Evolutionary conservation across 441 rosid species (phyloP), one percentile per base, ranked within the genome.

Genomic region (Hura crepitans): DNA sequence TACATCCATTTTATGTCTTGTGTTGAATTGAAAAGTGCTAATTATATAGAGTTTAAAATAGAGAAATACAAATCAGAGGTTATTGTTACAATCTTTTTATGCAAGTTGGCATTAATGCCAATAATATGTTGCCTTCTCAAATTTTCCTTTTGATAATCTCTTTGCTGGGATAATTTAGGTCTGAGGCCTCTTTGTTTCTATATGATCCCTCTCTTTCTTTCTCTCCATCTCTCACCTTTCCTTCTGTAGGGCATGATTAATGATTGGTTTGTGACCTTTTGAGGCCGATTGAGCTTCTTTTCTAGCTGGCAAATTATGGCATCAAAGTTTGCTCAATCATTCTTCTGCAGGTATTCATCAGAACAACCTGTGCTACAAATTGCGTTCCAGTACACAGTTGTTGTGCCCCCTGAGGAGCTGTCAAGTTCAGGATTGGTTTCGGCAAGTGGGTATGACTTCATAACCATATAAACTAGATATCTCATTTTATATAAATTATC

Each of bases 331-430:
- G 31, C 59, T 49, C 51, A 25, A 70, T n/a, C n/a, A n/a, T n/a
- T n/a, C 39, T 59, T 76, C 75, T 81, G 62, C 90, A 95, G 98
- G 71, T 88, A 89, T 78, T 61, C 90, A 27, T 82, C 92, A 46
- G 97, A 92, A 74, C 96, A 86, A 75, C 99, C 98, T 6, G 86
- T 86, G 53, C 73, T 95, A 74, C 99, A 95, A 80, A 90, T 92
- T 73, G 99, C 97, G 47, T 95, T 95, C 81, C 98, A 91, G 75
- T 92, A 90, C 77, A 85, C 99, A 35, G 92, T 91, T 68, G 83
- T 92, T 46, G 96, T 85, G 74, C 92, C 96, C 60, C 97, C 97
- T 15, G 93, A 90, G 77, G 96, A 85, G 66, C 88, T 80, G 66
- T 68, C 91, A 68, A 80, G 73, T 79, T 76, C 91, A 23, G 82